Base-by-base conservation (phyloP, 441 rosid species). In the Melastoma candidum region DNA sequence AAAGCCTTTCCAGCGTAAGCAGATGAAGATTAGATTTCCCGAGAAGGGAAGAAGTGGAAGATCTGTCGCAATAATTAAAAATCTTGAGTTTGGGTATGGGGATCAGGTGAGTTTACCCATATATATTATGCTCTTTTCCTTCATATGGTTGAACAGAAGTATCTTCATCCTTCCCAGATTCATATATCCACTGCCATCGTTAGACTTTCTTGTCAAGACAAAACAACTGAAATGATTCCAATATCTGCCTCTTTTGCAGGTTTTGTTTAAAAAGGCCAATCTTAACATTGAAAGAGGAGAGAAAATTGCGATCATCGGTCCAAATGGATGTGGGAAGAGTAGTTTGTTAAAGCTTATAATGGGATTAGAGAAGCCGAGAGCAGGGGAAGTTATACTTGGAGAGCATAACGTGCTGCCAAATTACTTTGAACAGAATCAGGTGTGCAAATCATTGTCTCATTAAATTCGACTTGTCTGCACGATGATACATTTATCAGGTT, bases 351-450 rank as follows among this genome's bases (percentile, higher is more conserved):
- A 84, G 70, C 66, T 92, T 53, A 82, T 92, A 41, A 83, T 85
- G 94, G 94, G 81, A 46, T 62, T 82, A 51, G 84, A 75, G 80
- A 87, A 87, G 77, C 83, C 89, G 45, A 47, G 11, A 12, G 72
- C 65, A 26, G 98, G 98, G 50, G 85, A 83, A 68, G 75, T 92
- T 57, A 41, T 80, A 47, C 85, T 82, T 1, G 95, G 98, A 64
- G 96, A 87, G 68, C 92, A 92, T 76, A 92, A 85, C 70, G 95
- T 92, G 44, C 67, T 92, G 26, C 98, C 94, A 59, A 92, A 92
- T 78, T 92, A 92, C 77, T 92, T 92, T 69, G 98, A 92, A 70
- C 98, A 92, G 76, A 92, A 92, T 70, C 98, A 92, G 94, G 98
- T 85, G 43, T 11, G 56, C 43, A 52, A 52, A 36, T 52, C n/a